Conservation (phyloP, 495 filamentous ascomycete genomes). For the Margaritispora aquatica region DNA sequence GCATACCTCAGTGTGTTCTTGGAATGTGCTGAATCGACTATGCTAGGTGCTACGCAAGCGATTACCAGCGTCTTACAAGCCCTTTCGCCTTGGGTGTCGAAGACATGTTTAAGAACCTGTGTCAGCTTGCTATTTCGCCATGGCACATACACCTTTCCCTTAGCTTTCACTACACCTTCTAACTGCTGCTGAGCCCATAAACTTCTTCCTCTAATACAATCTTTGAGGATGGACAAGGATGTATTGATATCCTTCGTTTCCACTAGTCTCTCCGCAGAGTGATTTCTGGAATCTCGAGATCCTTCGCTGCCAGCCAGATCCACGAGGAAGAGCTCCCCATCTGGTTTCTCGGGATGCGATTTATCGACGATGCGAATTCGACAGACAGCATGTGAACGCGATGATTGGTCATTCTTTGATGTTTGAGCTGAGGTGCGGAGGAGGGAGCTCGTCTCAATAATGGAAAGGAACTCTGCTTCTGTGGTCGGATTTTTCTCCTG, state of each 20-base stretch:
- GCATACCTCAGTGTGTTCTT: slow-evolving; percentile 27
- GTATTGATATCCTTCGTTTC: slow-evolving; percentile 41
- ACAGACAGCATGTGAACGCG: slow-evolving; percentile 42
- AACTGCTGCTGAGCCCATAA: background rate
- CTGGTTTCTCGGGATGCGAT: slow-evolving; percentile 6
- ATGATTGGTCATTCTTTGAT: slow-evolving; percentile 38
- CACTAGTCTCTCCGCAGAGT: slow-evolving; percentile 30
- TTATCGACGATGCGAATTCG: slow-evolving; percentile 37
- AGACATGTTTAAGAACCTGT: slow-evolving; percentile 32
- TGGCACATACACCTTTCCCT: slow-evolving; percentile 24
- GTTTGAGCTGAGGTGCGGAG: slow-evolving; percentile 25
- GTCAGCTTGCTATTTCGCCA: slow-evolving; percentile 32
- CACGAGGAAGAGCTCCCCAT: slow-evolving; percentile 38
- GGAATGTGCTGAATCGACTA: slow-evolving; percentile 18
- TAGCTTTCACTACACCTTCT: slow-evolving; percentile 20
- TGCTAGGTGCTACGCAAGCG: slow-evolving; percentile 27
- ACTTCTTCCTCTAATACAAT: slow-evolving; percentile 31
- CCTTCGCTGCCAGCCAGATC: slow-evolving; percentile 43
- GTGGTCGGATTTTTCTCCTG: slow-evolving; percentile 4
- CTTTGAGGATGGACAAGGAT: slow-evolving; percentile 35
- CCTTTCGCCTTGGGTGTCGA: slow-evolving; percentile 19
- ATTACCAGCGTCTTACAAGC: slow-evolving; percentile 28
- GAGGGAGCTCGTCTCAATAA: slow-evolving; percentile 23
- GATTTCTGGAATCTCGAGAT: slow-evolving; percentile 24
- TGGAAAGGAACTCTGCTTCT: slow-evolving; percentile 16